phyloP scores from a whole-genome alignment of 2,329 filamentous ascomycete genomes.

The Trichophyton equinum region DNA sequence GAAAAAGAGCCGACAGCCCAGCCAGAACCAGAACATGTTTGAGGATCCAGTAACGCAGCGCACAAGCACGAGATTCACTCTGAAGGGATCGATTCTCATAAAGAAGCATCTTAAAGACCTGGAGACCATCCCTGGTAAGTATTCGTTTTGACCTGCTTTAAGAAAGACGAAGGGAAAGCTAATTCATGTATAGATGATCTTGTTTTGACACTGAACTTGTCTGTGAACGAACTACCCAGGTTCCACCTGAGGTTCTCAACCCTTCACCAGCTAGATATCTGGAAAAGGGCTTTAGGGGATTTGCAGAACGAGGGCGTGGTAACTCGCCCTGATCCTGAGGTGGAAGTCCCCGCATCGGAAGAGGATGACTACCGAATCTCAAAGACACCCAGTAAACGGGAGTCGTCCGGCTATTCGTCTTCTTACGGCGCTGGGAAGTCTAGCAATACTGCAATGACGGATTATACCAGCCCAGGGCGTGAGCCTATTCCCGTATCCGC shows the following conservation, averaged over 20 bases:
- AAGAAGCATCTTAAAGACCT: slow-evolving; percentile 95
- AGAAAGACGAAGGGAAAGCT: neutral
- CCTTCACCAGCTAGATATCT: slow-evolving; percentile 70
- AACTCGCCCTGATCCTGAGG: slow-evolving; percentile 62
- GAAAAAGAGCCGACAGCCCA: slow-evolving; percentile 52
- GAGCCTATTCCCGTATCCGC: slow-evolving; percentile 38
- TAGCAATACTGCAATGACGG: slow-evolving; percentile 75
- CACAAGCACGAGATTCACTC: slow-evolving; percentile 64
- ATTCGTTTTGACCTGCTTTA: neutral
- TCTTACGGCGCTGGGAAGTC: slow-evolving; percentile 73
- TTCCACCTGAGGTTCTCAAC: slow-evolving; percentile 88
- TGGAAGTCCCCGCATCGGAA: slow-evolving; percentile 67
- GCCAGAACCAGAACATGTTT: slow-evolving; percentile 49
- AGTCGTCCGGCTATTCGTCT: slow-evolving; percentile 64
- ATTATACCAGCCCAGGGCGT: slow-evolving; percentile 64
- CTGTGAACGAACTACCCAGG: slow-evolving; percentile 79
- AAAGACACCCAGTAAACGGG: slow-evolving; percentile 48
- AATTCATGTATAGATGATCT: slow-evolving; percentile 50
- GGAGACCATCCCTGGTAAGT: slow-evolving; percentile 44
- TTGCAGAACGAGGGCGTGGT: slow-evolving; percentile 56
- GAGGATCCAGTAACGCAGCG: slow-evolving; percentile 43
- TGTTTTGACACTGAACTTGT: slow-evolving; percentile 76
- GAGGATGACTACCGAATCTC: slow-evolving; percentile 66
- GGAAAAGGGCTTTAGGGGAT: slow-evolving; percentile 78
- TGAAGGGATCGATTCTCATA: slow-evolving; percentile 96